Evolutionary conservation across 306 rosid genomes (phyloP).

Genomic region (Cucurbita ficifolia): DNA sequence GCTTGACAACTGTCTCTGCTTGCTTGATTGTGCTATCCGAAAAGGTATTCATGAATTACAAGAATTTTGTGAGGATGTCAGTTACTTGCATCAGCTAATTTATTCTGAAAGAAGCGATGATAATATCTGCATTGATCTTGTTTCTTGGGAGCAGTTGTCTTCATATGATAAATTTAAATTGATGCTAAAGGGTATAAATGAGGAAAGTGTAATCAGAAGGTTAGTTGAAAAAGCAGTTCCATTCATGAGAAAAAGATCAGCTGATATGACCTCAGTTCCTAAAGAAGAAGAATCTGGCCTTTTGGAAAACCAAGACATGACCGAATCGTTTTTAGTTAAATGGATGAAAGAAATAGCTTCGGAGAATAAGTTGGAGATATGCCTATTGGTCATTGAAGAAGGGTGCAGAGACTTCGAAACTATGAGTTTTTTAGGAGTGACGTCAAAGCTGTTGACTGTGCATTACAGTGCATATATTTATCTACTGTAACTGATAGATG

Average conservation of each 20-base stretch:
- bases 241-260: conserved; percentile 53
- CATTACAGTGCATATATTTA: conserved; percentile 82
- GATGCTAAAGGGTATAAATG: conserved; percentile 79
- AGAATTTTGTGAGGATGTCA: conserved; percentile 55
- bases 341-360: conserved; percentile 83
- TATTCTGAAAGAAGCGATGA: conserved; percentile 50
- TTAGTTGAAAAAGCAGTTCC: conserved; percentile 64
- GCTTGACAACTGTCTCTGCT: conserved; percentile 65
- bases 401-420: conserved; percentile 56
- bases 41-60: conserved; percentile 70
- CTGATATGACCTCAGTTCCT: conserved; percentile 17
- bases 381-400: conserved; percentile 66
- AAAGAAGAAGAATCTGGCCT: conserved; percentile 14
- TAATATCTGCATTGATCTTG: conserved; percentile 49
- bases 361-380: conserved; percentile 71
- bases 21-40: conserved; percentile 63
- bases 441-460: conserved; percentile 72
- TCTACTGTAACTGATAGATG: conserved; percentile 75
- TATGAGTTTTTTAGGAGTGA: conserved; percentile 46
- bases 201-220: conserved; percentile 47
- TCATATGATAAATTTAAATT: conserved; percentile 65
- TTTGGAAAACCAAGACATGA: conserved; percentile 22
- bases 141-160: conserved; percentile 54
- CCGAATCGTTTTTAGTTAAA: conserved; percentile 67
- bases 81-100: conserved; percentile 57